phyloP scores from a whole-genome alignment of 1,139 yeast genomes.

The Pneumocystis sp. region DNA sequence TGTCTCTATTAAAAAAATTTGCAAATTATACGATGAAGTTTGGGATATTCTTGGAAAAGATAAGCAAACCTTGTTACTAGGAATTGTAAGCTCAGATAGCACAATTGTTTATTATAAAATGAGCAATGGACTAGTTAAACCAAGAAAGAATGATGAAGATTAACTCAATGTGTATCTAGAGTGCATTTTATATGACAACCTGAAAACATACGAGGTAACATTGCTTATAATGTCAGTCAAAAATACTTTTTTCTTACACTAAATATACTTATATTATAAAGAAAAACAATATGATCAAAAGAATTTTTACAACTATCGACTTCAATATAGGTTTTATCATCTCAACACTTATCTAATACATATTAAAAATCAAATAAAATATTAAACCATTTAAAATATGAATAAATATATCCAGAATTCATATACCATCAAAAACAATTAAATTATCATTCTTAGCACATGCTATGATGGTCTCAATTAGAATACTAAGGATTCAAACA shows the following conservation, averaged over 20 bases:
- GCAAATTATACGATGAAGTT: neutral
- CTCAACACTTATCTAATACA: no score
- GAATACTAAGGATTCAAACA: conserved; percentile 1
- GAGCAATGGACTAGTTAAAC: conserved; percentile 6
- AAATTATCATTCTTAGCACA: neutral
- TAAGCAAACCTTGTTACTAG: conserved; percentile 2
- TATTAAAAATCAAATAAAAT: no score
- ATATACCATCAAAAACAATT: neutral
- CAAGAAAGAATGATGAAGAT: conserved; percentile 3
- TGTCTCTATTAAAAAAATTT: conserved; percentile 2
- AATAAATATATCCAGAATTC: neutral
- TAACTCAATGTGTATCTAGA: neutral
- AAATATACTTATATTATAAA: neutral
- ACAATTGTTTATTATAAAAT: conserved; percentile 10
- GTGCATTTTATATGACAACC: neutral
- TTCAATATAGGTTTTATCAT: no score
- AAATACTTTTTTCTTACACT: no score
- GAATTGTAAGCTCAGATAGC: conserved; percentile 9
- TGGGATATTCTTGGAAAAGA: neutral
- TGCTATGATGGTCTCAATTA: neutral
- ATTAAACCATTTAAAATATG: neutral
- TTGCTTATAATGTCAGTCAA: neutral
- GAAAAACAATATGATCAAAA: neutral
- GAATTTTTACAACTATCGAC: neutral
- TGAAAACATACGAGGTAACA: neutral